Conservation (phyloP, 768 basidiomycete genomes). For the Leccinum olivaceopallidum region DNA sequence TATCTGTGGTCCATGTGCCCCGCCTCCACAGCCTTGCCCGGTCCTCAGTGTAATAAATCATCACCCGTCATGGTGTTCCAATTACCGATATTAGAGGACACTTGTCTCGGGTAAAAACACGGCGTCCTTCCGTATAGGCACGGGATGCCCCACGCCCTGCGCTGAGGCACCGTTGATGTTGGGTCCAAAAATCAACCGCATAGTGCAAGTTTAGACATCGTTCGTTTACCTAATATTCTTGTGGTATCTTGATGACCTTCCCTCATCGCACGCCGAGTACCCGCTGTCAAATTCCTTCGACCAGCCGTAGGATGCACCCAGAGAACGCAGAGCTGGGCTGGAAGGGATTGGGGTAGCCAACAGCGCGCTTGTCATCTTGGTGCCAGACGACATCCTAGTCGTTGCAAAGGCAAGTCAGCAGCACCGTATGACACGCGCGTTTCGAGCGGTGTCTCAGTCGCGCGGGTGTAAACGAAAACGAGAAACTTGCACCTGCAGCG, state of each 20-base stretch:
- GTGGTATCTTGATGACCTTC: neutral
- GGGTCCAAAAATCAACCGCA: neutral
- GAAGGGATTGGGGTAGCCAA: neutral
- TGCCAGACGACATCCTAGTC: neutral
- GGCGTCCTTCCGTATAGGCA: neutral
- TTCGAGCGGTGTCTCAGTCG: too few relatives aligned
- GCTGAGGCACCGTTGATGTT: neutral
- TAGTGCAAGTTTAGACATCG: neutral
- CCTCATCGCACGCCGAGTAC: neutral
- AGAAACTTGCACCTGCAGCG: neutral
- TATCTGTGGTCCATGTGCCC: neutral
- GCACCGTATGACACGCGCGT: neutral
- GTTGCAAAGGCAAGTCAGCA: neutral
- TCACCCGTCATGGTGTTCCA: neutral
- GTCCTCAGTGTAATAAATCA: neutral
- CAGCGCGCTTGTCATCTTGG: neutral
- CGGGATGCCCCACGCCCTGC: neutral
- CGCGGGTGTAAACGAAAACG: neutral
- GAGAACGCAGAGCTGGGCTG: neutral
- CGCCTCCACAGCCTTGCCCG: neutral
- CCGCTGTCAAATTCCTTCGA: neutral
- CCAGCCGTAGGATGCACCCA: neutral
- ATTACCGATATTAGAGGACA: neutral
- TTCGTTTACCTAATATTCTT: neutral
- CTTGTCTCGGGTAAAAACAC: neutral